These are phyloP conservation scores for Physcomitrellopsis africana DNA, from an alignment of 225 moss, liverwort and hornwort genomes.

Conservation along the genomic window DNA sequence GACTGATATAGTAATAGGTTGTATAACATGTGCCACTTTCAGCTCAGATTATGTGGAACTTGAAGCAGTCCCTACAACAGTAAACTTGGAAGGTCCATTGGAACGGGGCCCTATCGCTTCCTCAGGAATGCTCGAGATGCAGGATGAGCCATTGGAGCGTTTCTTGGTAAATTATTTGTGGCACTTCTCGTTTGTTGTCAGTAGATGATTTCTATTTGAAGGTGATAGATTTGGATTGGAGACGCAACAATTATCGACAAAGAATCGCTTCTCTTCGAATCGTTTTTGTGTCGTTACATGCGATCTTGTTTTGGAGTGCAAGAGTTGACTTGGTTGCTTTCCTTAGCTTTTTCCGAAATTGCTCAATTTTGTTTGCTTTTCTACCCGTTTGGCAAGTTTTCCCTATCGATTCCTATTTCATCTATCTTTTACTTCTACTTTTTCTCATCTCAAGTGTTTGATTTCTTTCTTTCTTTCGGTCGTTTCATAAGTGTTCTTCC, in stretches of 20 bases:
- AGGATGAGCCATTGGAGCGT: constrained; percentile 87
- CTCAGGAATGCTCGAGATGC: constrained; percentile 61
- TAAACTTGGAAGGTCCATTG: constrained; percentile 86
- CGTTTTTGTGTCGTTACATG: background rate
- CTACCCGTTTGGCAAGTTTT: background rate
- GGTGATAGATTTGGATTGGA: background rate
- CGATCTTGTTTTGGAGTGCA: background rate
- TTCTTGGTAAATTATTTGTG: constrained; percentile 70
- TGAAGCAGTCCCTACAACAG: constrained; percentile 78
- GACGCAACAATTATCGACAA: background rate
- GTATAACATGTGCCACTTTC: constrained; percentile 28
- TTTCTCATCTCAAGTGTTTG: background rate
- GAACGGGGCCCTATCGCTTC: constrained; percentile 69
- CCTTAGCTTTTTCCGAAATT: background rate
- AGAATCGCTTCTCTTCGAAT: background rate
- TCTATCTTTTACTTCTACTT: background rate
- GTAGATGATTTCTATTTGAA: background rate
- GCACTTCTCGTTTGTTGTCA: background rate
- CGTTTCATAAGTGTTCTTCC: background rate
- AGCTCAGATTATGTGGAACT: constrained; percentile 95
- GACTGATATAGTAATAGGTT: background rate
- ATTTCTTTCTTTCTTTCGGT: background rate
- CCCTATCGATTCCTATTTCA: background rate
- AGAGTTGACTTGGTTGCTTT: background rate
- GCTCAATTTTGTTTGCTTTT: background rate